Percentiles rank a stretch among this genome's conserved stretches.
Conservation (phyloP, 805 yeast genomes). For the Brettanomyces custersianus region DNA sequence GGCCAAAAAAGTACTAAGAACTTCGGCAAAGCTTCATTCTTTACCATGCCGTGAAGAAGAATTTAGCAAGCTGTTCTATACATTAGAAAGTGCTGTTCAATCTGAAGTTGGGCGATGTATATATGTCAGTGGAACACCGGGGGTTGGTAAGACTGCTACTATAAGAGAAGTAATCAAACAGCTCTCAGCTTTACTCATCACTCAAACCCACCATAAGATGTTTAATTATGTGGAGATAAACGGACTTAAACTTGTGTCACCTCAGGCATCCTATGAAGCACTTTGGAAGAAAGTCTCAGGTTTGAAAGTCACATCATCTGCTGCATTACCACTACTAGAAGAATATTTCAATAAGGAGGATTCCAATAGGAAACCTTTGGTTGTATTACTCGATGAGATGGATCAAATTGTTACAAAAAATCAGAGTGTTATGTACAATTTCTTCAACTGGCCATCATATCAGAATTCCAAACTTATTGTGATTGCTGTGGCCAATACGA, state of each 20-base stretch:
- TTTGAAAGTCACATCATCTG: slow-evolving; percentile 46
- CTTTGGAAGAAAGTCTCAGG: slow-evolving; percentile 73
- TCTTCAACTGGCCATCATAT: slow-evolving; percentile 95
- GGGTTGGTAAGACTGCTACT: slow-evolving; percentile 95
- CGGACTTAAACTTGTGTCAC: slow-evolving; percentile 76
- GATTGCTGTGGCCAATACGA: slow-evolving; percentile 91
- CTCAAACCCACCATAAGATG: slow-evolving; percentile 14
- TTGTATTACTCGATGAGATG: slow-evolving; percentile 81
- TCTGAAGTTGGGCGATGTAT: slow-evolving; percentile 73
- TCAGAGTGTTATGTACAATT: slow-evolving; percentile 86
- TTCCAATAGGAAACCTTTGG: slow-evolving; percentile 42
- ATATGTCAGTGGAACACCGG: slow-evolving; percentile 95
- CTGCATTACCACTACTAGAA: slow-evolving; percentile 63
- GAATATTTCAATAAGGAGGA: slow-evolving; percentile 42
- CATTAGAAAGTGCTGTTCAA: slow-evolving; percentile 62
- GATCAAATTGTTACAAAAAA: slow-evolving; percentile 82
- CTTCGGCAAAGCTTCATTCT: slow-evolving; percentile 32
- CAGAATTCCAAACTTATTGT: slow-evolving; percentile 72
- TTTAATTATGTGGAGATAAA: slow-evolving; percentile 83
- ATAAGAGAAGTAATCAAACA: slow-evolving; percentile 77
- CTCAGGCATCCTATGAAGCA: slow-evolving; percentile 72
- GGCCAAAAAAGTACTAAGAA: slow-evolving; percentile 32
- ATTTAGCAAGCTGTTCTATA: slow-evolving; percentile 58
- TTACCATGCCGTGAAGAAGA: slow-evolving; percentile 86
- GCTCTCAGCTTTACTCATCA: slow-evolving; percentile 28